Evolutionary conservation across 2,329 filamentous ascomycete genomes (phyloP).

Genomic region (Aureobasidium sp.): DNA sequence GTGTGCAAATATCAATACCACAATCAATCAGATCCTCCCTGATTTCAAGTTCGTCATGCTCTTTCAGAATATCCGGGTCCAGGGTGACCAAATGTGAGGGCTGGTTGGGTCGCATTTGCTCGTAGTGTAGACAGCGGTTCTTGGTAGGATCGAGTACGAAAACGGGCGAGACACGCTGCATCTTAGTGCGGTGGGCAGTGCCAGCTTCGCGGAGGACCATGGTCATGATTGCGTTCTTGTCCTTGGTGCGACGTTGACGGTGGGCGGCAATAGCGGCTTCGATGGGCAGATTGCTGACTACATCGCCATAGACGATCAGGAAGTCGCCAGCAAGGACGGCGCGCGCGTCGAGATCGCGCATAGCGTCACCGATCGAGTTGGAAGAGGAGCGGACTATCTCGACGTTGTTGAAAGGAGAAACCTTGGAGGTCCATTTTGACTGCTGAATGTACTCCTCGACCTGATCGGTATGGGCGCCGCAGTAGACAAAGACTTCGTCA

Average conservation of each 20-base stretch:
- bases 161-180: slow-evolving; percentile 66
- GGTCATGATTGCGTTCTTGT: slow-evolving; percentile 97
- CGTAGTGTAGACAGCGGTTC: slow-evolving; percentile 83
- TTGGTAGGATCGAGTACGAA: slow-evolving; percentile 80
- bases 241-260: slow-evolving; percentile 68
- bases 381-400: slow-evolving; percentile 84
- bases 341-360: slow-evolving; percentile 85
- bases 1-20: slow-evolving; percentile 94
- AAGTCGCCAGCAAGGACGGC: slow-evolving; percentile 85
- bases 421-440: slow-evolving; percentile 67
- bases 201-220: slow-evolving; percentile 80
- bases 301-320: slow-evolving; percentile 82
- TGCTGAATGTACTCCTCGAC: slow-evolving; percentile 79
- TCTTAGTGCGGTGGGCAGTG: slow-evolving; percentile 65
- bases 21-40: slow-evolving; percentile 87
- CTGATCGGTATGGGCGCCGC: slow-evolving; percentile 76
- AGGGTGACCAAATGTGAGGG: slow-evolving; percentile 61
- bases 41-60: slow-evolving; percentile 69
- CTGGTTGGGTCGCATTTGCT: slow-evolving; percentile 71
- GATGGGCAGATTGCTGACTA: slow-evolving; percentile 85
- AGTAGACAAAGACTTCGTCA: slow-evolving; percentile 90
- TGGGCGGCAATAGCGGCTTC: slow-evolving; percentile 72
- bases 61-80: slow-evolving; percentile 70
- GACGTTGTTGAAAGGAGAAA: slow-evolving; percentile 73
- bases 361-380: slow-evolving; percentile 82